These are phyloP conservation scores for Ceratobasidium sp. DNA, from an alignment of 1,284 basidiomycete species.

Conservation along the genomic window DNA sequence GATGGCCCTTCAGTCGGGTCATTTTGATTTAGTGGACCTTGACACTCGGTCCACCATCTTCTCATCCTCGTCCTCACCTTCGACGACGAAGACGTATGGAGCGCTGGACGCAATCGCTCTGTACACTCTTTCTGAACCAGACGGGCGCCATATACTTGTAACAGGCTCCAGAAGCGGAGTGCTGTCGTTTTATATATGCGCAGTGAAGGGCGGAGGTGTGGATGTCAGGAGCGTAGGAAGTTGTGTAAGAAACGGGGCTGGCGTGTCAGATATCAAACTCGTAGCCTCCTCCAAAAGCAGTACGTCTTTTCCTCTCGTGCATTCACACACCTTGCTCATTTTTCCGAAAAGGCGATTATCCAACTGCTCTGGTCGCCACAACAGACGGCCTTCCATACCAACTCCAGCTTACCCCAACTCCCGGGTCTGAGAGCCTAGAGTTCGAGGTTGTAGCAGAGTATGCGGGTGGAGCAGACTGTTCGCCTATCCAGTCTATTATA, in stretches of 20 bases:
- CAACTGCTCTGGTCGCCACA: conserved; percentile 3
- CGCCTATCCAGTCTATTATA: conserved; percentile 4
- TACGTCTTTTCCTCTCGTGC: neutral
- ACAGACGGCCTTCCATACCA: conserved; percentile 33
- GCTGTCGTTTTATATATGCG: conserved; percentile 17
- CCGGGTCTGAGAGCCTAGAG: neutral
- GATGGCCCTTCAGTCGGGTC: conserved; percentile 24
- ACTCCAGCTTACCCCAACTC: neutral
- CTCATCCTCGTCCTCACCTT: neutral
- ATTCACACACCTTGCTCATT: neutral
- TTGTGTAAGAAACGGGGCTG: conserved; percentile 21
- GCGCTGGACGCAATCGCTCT: conserved; percentile 5
- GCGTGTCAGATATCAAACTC: conserved; percentile 27
- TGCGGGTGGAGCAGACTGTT: conserved; percentile 28
- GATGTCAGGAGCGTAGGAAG: neutral
- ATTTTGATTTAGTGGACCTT: conserved; percentile 27
- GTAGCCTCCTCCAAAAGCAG: neutral
- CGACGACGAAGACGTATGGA: neutral
- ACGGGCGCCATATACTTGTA: neutral
- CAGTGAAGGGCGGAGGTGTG: neutral
- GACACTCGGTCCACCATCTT: neutral
- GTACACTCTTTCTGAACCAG: neutral
- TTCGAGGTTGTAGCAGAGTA: conserved; percentile 25
- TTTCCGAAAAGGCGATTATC: neutral
- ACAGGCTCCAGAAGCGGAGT: conserved; percentile 17